phyloP scores from a whole-genome alignment of 805 yeast genomes.

The Wickerhamomyces chaumierensis region DNA sequence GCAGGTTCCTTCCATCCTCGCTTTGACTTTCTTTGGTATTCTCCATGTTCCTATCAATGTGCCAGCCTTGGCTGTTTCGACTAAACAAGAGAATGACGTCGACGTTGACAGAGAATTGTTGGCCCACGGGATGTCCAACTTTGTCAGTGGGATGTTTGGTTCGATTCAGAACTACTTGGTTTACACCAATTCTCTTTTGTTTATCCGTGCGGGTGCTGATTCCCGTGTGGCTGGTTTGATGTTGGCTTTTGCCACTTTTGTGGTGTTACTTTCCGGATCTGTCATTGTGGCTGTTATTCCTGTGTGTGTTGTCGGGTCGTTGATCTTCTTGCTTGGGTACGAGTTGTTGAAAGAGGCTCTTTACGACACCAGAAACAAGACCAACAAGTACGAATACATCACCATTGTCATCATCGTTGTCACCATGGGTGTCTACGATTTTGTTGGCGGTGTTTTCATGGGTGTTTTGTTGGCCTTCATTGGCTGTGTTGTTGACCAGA shows the following conservation, averaged over 20 bases:
- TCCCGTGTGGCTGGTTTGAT: slow-evolving; percentile 82
- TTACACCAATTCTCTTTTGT: slow-evolving; percentile 84
- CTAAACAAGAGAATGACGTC: slow-evolving; percentile 59
- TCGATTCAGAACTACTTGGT: slow-evolving; percentile 92
- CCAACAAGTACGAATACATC: slow-evolving; percentile 65
- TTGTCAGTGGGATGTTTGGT: slow-evolving; percentile 72
- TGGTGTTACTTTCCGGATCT: slow-evolving; percentile 82
- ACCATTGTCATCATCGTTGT: slow-evolving; percentile 82
- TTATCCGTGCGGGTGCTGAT: slow-evolving; percentile 92
- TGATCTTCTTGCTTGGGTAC: slow-evolving; percentile 83
- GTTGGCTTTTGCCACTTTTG: slow-evolving; percentile 71
- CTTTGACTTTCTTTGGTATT: slow-evolving; percentile 90
- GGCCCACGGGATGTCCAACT: slow-evolving; percentile 90
- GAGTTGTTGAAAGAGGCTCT: slow-evolving; percentile 82
- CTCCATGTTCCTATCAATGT: slow-evolving; percentile 96
- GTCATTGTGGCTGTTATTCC: slow-evolving; percentile 90
- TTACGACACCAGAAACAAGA: slow-evolving; percentile 71
- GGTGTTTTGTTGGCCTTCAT: slow-evolving; percentile 89
- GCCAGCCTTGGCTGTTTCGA: slow-evolving; percentile 89
- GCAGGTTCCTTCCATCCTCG: slow-evolving; percentile 88
- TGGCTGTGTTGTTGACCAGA: slow-evolving; percentile 90
- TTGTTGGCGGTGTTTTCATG: slow-evolving; percentile 82
- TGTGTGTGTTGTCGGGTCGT: slow-evolving; percentile 88
- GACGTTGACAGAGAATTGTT: slow-evolving; percentile 89
- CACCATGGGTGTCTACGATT: slow-evolving; percentile 93